Percentiles rank a stretch among this genome's conserved stretches.
Conservation (phyloP, 176 grass and related monocot species). For the Raddia distichophylla region DNA sequence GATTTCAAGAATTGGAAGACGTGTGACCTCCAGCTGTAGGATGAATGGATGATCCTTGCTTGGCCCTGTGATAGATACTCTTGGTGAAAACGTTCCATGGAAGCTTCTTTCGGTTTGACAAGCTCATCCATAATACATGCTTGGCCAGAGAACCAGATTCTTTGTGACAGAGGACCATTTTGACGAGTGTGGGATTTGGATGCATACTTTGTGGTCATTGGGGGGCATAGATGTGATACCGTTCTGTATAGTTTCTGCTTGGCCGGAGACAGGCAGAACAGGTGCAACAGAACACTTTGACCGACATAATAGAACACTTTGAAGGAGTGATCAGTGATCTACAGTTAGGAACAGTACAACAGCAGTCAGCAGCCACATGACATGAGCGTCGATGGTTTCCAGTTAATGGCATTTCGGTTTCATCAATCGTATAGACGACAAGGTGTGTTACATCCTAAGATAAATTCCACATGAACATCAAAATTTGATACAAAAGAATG, state of each 20-base stretch:
- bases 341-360: neutral
- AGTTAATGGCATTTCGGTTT: neutral
- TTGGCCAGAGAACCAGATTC: neutral
- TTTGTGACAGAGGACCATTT: neutral
- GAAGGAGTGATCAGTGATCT: neutral
- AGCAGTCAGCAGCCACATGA: neutral
- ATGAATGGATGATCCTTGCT: neutral
- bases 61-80: neutral
- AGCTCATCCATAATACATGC: neutral
- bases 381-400: neutral
- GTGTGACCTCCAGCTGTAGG: slow-evolving; percentile 26
- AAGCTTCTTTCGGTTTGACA: neutral
- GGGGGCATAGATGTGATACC: slow-evolving; percentile 10
- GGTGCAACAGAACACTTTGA: slow-evolving; percentile 19
- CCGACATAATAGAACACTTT: slow-evolving; percentile 3
- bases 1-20: neutral
- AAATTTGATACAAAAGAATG: slow-evolving; percentile 69
- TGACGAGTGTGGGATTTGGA: slow-evolving; percentile 21
- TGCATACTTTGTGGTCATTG: neutral
- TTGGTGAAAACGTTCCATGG: neutral
- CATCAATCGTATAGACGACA: slow-evolving; percentile 18
- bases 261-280: neutral
- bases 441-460: slow-evolving; percentile 28
- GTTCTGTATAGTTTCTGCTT: neutral
- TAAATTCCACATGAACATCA: slow-evolving; percentile 41